Percentiles rank a stretch among this genome's conserved stretches.
Evolutionary conservation across 352 stramenopile genomes (phyloP).

Genomic region (Albugo candida): DNA sequence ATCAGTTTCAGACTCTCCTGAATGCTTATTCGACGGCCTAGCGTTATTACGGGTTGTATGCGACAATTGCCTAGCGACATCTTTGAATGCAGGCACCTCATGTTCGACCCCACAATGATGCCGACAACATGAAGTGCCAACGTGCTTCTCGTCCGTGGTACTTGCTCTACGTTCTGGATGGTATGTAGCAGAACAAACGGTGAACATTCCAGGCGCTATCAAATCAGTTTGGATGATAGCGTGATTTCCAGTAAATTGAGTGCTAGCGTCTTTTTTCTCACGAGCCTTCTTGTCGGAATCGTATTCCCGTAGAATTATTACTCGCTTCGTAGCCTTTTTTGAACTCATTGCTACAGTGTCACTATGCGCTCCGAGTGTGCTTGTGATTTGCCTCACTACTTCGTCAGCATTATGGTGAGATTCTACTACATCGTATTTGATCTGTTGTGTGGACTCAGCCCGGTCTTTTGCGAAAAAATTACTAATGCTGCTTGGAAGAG

Average conservation of each 20-base stretch:
- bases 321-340: slow-evolving; percentile 3
- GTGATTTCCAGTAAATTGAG: slow-evolving; percentile 59
- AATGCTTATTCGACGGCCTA: too few relatives aligned
- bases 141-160: too few relatives aligned
- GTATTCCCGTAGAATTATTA: slow-evolving; percentile 39
- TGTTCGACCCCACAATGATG: too few relatives aligned
- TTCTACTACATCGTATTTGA: not conserved
- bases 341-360: not conserved
- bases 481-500: not conserved
- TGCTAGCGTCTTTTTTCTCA: slow-evolving; percentile 44
- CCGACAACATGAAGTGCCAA: too few relatives aligned
- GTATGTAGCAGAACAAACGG: too few relatives aligned
- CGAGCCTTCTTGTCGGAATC: slow-evolving; percentile 1
- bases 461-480: not conserved
- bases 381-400: not conserved
- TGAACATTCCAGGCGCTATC: slow-evolving; percentile 26
- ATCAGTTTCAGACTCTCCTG: too few relatives aligned
- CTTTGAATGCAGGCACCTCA: too few relatives aligned
- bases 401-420: not conserved
- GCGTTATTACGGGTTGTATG: too few relatives aligned
- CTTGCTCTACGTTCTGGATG: too few relatives aligned
- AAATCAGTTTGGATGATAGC: slow-evolving; percentile 44
- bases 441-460: not conserved
- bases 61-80: too few relatives aligned
- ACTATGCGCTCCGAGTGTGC: not conserved